Conservation (phyloP, 768 basidiomycete genomes). For the Boletus rubroflammeus region DNA sequence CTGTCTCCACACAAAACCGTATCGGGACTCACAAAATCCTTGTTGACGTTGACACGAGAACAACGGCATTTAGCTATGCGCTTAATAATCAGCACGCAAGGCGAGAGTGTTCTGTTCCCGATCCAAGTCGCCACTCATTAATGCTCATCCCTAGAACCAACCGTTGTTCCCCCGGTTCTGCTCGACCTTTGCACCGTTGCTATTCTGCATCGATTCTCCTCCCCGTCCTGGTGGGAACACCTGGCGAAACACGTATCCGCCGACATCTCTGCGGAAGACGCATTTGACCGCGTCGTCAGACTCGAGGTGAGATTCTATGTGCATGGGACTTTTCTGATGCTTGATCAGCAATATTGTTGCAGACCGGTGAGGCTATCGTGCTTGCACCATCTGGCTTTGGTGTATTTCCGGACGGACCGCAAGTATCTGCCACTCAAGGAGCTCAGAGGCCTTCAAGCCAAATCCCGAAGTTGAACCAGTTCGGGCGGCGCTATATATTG, state of each 20-base stretch:
- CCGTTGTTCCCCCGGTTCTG: constrained; percentile 63
- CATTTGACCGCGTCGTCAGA: constrained; percentile 62
- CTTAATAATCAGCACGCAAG: constrained; percentile 73
- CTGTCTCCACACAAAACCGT: constrained; percentile 44
- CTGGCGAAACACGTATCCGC: constrained; percentile 64
- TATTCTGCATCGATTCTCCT: constrained; percentile 73
- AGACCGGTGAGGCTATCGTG: constrained; percentile 73
- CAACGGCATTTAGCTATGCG: constrained; percentile 72
- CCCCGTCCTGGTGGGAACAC: constrained; percentile 74
- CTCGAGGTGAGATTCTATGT: constrained; percentile 46
- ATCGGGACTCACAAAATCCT: constrained; percentile 53
- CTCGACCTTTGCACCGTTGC: constrained; percentile 63
- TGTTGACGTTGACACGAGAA: constrained; percentile 60
- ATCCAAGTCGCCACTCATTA: no score
- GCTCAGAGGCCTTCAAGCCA: constrained; percentile 8
- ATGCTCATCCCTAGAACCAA: constrained; percentile 50
- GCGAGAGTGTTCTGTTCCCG: constrained; percentile 26
- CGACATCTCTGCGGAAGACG: constrained; percentile 53
- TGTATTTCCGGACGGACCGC: constrained; percentile 30
- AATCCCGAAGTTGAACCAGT: constrained; percentile 37
- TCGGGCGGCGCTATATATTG: constrained; percentile 57
- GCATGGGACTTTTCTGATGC: neutral
- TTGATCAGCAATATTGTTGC: neutral
- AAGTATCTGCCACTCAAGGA: constrained; percentile 1
- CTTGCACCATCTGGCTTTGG: constrained; percentile 63